These are phyloP conservation scores for Mycena sp. DNA, from an alignment of 1,284 basidiomycete genomes.

Conservation along the genomic window DNA sequence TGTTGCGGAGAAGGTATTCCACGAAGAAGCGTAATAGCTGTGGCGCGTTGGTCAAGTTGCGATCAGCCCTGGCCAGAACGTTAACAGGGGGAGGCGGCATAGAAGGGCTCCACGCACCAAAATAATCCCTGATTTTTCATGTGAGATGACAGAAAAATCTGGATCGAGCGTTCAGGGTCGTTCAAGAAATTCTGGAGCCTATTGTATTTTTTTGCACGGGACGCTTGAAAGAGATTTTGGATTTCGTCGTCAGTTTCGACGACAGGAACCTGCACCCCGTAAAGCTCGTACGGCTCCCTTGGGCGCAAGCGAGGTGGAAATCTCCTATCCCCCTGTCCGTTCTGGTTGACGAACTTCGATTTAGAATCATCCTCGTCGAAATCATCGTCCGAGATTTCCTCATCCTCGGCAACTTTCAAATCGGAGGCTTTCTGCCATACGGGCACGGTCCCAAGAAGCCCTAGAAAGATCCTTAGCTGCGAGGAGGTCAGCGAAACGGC, in stretches of 20 bases:
- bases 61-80: conserved; percentile 48
- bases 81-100: neutral
- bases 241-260: conserved; percentile 43
- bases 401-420: conserved; percentile 36
- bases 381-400: conserved; percentile 39
- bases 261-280: conserved; percentile 9
- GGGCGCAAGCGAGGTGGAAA: neutral
- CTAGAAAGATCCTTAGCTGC: conserved; percentile 66
- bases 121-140: conserved; percentile 70
- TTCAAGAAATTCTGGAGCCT: conserved; percentile 63
- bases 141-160: conserved; percentile 72
- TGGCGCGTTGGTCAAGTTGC: conserved; percentile 57
- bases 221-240: conserved; percentile 44
- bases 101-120: conserved; percentile 53
- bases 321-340: neutral
- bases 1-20: conserved; percentile 65
- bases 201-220: conserved; percentile 51
- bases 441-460: conserved; percentile 53
- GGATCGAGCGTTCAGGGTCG: conserved; percentile 61
- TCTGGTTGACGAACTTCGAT: conserved; percentile 1
- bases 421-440: conserved; percentile 40
- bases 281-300: conserved; percentile 14
- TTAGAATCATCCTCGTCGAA: conserved; percentile 16
- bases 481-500: conserved; percentile 11
- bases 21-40: conserved; percentile 70